Base-by-base conservation (phyloP, 805 yeast species). In the Saccharomyces mikatae region DNA sequence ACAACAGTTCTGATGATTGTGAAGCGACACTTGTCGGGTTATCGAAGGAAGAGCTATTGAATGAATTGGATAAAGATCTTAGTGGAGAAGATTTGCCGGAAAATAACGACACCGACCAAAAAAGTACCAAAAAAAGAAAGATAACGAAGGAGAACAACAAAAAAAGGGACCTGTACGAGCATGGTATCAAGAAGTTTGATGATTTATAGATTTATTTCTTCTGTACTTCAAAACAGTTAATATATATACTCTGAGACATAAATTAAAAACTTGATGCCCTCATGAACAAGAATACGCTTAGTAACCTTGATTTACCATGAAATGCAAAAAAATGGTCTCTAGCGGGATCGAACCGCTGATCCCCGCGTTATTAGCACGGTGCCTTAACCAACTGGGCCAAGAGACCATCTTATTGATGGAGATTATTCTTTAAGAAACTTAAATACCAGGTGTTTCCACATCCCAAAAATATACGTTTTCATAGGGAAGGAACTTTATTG, bases 111-210 rank as follows among this genome's bases (percentile, higher is more conserved):
- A 36, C 41, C 22, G 56, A 48, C n/a, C 51, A 46, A 41, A 55
- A 44, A 17, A 9, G 28, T 52, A 30, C 24, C 17, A 52, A 47
- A 52, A 41, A 36, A 49, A 53, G 36, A 53, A 47, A 17, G 58
- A 53, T 54, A 10, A 59, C 57, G 44, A 58, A 62, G 29, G 54
- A 55, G 51, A 68, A 65, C 49, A 60, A 61, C 53, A 44, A 62
- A 13, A 70, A 65, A 58, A 68, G 66, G 57, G 62, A 62, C 55
- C 58, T 71, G 52, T 74, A 74, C 58, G 70, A 71, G 54, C 87
- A 83, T 58, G 89, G 89, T 0, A 84, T 85, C 52, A 73, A 78
- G 46, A 80, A 72, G 60, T 86, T 86, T 62, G 89, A 83, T 8
- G 90, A 77, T 54, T 68, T 83, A 51, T 83, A 60, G 52, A 21